These are phyloP conservation scores for Alliaria petiolata DNA, from an alignment of 345 rosid species.

Conservation along the genomic window DNA sequence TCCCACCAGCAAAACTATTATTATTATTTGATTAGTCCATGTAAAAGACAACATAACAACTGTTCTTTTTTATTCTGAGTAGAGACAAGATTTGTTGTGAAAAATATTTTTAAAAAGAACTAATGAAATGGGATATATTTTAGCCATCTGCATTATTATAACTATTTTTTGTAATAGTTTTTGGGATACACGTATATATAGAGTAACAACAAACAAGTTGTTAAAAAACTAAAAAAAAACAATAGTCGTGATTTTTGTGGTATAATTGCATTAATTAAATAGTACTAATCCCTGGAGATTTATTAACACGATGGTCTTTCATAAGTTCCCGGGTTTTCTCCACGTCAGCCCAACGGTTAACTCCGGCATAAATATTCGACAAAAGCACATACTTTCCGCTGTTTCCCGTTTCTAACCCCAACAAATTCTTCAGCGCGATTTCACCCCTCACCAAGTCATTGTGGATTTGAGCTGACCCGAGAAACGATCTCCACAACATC, in stretches of 20 bases:
- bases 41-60: constrained; percentile 7
- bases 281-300: constrained; percentile 52
- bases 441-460: constrained; percentile 49
- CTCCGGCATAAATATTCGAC: constrained; percentile 59
- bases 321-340: constrained; percentile 53
- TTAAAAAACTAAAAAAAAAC: too few species aligned
- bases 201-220: background rate
- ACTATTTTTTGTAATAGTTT: background rate
- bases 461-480: constrained; percentile 57
- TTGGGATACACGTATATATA: constrained; percentile 27
- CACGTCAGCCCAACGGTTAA: constrained; percentile 54
- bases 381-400: constrained; percentile 64
- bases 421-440: constrained; percentile 42
- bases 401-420: constrained; percentile 46
- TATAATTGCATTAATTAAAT: background rate
- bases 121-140: background rate
- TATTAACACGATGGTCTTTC: constrained; percentile 46
- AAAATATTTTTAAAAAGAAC: background rate
- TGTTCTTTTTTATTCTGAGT: background rate
- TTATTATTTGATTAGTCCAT: constrained; percentile 6
- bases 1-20: background rate
- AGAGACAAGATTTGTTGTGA: constrained; percentile 16
- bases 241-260: background rate
- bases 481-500: constrained; percentile 59
- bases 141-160: background rate